These are phyloP conservation scores for Lodderomyces orthopsilosis DNA, from an alignment of 1,139 yeast species.

Conservation along the genomic window DNA sequence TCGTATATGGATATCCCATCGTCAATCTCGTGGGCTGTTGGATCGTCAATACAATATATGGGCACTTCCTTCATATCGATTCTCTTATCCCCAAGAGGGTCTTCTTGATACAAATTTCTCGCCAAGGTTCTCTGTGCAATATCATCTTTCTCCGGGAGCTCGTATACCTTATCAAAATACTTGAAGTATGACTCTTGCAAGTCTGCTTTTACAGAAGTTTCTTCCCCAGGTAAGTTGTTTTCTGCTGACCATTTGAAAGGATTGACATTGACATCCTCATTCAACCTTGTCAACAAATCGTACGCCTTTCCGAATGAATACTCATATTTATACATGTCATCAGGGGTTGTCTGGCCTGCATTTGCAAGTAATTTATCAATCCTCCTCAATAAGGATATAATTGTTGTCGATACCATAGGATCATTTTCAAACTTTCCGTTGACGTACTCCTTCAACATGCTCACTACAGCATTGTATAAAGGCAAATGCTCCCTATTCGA, in stretches of 20 bases:
- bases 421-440: slow-evolving; percentile 47
- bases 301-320: slow-evolving; percentile 49
- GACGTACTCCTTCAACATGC: slow-evolving; percentile 47
- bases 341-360: slow-evolving; percentile 9
- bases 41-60: slow-evolving; percentile 83
- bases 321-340: slow-evolving; percentile 30
- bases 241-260: slow-evolving; percentile 50
- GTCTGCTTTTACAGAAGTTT: slow-evolving; percentile 36
- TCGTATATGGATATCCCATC: slow-evolving; percentile 76
- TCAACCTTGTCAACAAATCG: slow-evolving; percentile 33
- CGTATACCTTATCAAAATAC: slow-evolving; percentile 20
- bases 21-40: slow-evolving; percentile 84
- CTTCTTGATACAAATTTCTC: slow-evolving; percentile 30
- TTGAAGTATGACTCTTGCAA: slow-evolving; percentile 43
- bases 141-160: slow-evolving; percentile 1
- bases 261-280: slow-evolving; percentile 27
- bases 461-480: slow-evolving; percentile 34
- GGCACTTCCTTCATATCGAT: slow-evolving; percentile 40
- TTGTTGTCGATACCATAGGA: slow-evolving; percentile 31
- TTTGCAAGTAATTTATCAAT: slow-evolving; percentile 25
- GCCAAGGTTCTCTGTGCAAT: background rate
- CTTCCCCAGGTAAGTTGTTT: slow-evolving; percentile 39
- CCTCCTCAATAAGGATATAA: slow-evolving; percentile 35
- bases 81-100: slow-evolving; percentile 34
- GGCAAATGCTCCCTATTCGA: slow-evolving; percentile 17